Percentiles rank a stretch among this genome's conserved stretches.
phyloP scores from a whole-genome alignment of 805 yeast genomes.

The Maudiozyma turicensis region DNA sequence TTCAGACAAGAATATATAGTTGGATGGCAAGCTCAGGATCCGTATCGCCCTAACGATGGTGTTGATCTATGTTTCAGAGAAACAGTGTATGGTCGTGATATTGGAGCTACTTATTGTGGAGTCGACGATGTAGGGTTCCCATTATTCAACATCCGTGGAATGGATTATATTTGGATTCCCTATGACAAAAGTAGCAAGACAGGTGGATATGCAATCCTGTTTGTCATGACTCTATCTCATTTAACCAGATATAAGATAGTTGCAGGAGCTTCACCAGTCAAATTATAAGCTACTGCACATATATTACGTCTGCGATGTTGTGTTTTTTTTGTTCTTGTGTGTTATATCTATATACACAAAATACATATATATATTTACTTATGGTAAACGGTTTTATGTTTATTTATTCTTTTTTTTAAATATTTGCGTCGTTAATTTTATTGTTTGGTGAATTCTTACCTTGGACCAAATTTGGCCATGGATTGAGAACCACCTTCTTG shows the following conservation, averaged over 20 bases:
- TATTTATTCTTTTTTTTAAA: too few species aligned
- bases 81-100: neutral
- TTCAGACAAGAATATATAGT: conserved; percentile 24
- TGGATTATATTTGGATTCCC: conserved; percentile 16
- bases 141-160: conserved; percentile 12
- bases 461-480: conserved; percentile 82
- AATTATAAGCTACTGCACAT: too few species aligned
- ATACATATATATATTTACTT: neutral
- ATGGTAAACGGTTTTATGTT: neutral
- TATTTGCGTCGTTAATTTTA: neutral
- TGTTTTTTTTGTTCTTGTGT: too few species aligned
- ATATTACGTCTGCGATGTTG: too few species aligned
- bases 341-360: too few species aligned
- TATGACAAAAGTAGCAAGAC: conserved; percentile 4
- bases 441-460: conserved; percentile 34
- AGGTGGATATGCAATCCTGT: conserved; percentile 12
- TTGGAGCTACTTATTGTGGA: conserved; percentile 6
- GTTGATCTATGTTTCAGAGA: conserved; percentile 4
- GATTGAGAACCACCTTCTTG: conserved; percentile 89
- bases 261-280: neutral
- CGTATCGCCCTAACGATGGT: conserved; percentile 1
- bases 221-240: conserved; percentile 1
- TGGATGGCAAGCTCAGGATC: conserved; percentile 21
- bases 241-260: conserved; percentile 4
- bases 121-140: conserved; percentile 15